phyloP scores from a whole-genome alignment of 2,329 filamentous ascomycete species.

The Fusarium ramigenum region DNA sequence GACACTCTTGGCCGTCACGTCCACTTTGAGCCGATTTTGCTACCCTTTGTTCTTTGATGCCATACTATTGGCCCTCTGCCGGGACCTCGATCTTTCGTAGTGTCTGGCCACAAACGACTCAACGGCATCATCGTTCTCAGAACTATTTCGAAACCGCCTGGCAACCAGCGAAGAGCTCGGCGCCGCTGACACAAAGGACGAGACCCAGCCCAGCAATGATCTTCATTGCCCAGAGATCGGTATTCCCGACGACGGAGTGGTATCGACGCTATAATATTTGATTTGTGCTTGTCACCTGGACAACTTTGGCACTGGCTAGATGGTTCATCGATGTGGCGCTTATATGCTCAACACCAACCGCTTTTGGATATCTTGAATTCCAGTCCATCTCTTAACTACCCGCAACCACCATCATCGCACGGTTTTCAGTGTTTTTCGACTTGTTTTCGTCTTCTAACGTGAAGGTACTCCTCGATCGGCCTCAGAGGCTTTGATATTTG shows the following conservation, averaged over 20 bases:
- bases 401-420: slow-evolving; percentile 20
- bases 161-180: slow-evolving; percentile 31
- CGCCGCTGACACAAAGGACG: slow-evolving; percentile 35
- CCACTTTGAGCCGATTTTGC: not conserved
- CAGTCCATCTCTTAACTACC: slow-evolving; percentile 36
- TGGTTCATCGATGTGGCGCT: slow-evolving; percentile 28
- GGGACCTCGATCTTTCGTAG: not conserved
- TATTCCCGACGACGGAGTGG: slow-evolving; percentile 30
- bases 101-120: slow-evolving; percentile 1
- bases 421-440: slow-evolving; percentile 14
- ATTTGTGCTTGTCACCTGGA: slow-evolving; percentile 35
- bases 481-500: not conserved
- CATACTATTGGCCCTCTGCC: not conserved
- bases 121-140: slow-evolving; percentile 4
- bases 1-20: slow-evolving; percentile 6
- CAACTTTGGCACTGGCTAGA: slow-evolving; percentile 31
- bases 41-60: not conserved
- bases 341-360: slow-evolving; percentile 40
- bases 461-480: not conserved
- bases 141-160: slow-evolving; percentile 8
- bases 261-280: slow-evolving; percentile 20
- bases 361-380: slow-evolving; percentile 38
- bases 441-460: slow-evolving; percentile 1
- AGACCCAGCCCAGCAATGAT: slow-evolving; percentile 31
- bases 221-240: slow-evolving; percentile 32